A percentile compares a stretch with the other conserved stretches of the same genome.
Conservation (phyloP, 768 basidiomycete species). For the Cantharellus cinnabarinus region DNA sequence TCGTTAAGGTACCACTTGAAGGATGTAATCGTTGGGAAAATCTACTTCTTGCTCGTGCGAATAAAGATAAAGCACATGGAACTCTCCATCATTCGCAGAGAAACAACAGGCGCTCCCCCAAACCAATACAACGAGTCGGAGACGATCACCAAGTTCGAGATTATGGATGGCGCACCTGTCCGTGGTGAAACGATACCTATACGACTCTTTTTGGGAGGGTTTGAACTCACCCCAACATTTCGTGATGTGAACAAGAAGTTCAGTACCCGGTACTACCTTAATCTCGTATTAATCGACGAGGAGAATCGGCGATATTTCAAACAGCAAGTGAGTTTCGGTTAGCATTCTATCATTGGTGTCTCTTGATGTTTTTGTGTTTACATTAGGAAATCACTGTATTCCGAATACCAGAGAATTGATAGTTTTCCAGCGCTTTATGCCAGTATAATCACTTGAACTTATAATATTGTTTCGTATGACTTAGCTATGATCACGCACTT, state of each 20-base stretch:
- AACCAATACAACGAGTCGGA: slow-evolving; percentile 99
- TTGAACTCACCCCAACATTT: slow-evolving; percentile 96
- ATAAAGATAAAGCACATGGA: slow-evolving; percentile 99
- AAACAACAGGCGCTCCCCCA: slow-evolving; percentile 93
- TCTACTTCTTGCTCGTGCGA: slow-evolving; percentile 93
- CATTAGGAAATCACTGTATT: slow-evolving; percentile 63
- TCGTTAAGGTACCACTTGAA: slow-evolving; percentile 78
- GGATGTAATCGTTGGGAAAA: slow-evolving; percentile 98
- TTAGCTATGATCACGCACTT: too few relatives aligned
- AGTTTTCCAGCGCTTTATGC: too few relatives aligned
- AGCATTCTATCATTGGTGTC: not conserved
- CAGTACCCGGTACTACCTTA: slow-evolving; percentile 89
- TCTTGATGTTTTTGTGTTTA: not conserved
- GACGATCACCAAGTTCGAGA: slow-evolving; percentile 96
- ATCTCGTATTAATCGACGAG: slow-evolving; percentile 91
- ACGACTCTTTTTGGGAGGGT: slow-evolving; percentile 90
- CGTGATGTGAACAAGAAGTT: slow-evolving; percentile 99
- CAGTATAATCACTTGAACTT: too few relatives aligned
- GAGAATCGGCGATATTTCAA: slow-evolving; percentile 97
- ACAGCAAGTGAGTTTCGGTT: slow-evolving; percentile 44
- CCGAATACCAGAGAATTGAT: slow-evolving; percentile 64
- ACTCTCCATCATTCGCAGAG: slow-evolving; percentile 87
- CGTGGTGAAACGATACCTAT: slow-evolving; percentile 90
- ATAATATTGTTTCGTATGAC: too few relatives aligned
- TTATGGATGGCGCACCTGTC: slow-evolving; percentile 30